A percentile compares a stretch with the other conserved stretches of the same genome.
Evolutionary conservation across 805 yeast species (phyloP).

Genomic region (Monosporozyma siamensis): DNA sequence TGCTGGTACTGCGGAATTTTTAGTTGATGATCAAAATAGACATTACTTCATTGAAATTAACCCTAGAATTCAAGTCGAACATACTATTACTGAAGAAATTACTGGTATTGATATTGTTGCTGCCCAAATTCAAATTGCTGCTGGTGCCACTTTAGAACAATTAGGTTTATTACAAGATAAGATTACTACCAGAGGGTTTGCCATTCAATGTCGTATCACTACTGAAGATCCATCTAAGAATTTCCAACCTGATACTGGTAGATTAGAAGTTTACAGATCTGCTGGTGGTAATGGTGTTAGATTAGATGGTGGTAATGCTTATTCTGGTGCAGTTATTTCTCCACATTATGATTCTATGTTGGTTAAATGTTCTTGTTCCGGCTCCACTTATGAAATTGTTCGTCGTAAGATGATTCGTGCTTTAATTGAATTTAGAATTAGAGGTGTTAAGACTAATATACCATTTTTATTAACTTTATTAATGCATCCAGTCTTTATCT

Average conservation of each 20-base stretch:
- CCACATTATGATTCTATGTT: conserved; percentile 98
- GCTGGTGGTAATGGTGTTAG: conserved; percentile 99
- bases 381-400: conserved; percentile 91
- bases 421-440: conserved; percentile 90
- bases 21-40: conserved; percentile 86
- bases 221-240: conserved; percentile 95
- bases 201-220: conserved; percentile 98
- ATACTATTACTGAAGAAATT: conserved; percentile 96
- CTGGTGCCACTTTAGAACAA: conserved; percentile 90
- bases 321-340: conserved; percentile 91
- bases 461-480: conserved; percentile 88
- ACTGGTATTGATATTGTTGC: conserved; percentile 97
- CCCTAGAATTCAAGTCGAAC: conserved; percentile 98
- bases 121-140: conserved; percentile 97
- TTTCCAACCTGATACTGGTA: conserved; percentile 98
- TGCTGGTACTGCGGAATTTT: conserved; percentile 97
- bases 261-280: conserved; percentile 93
- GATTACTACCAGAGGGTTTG: conserved; percentile 93
- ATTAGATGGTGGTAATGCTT: conserved; percentile 97
- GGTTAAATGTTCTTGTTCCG: conserved; percentile 96
- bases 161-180: conserved; percentile 89
- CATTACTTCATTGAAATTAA: conserved; percentile 97
- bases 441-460: conserved; percentile 98
- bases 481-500: conserved; percentile 80
- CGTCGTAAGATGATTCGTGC: conserved; percentile 97